Base-by-base conservation (phyloP, 2,329 filamentous ascomycete species). In the Trichoderma breve region DNA sequence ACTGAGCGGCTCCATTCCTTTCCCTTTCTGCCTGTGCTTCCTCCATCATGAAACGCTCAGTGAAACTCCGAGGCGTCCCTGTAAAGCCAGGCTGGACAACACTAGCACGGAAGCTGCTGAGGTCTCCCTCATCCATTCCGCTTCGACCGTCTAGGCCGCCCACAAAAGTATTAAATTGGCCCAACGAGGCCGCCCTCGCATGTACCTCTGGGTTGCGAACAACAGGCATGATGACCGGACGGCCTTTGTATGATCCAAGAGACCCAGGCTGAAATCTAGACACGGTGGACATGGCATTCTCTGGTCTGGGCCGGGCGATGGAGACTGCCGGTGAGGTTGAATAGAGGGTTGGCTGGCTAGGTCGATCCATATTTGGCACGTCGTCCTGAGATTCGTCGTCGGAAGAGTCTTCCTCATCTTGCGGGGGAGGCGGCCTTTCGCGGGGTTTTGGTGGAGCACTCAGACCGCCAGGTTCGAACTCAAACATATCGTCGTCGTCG, bases 241-340 rank as follows among this genome's bases (percentile, higher is more conserved):
- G 83, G 57, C 87, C 87, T 75, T 84, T 87, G 75, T 87, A 88
- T n/a, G 86, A 88, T 3, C 86, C 86, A 15, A 86, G 77, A 7
- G 84, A 85, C 21, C 82, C 82, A 26, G 81, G 77, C 57, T 81
- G 77, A 67, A 81, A 81, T 60, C 79, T 81, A 62, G 81, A 75
- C 5, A 75, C 75, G 3, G 81, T 77, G 12, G 80, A 77, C n/a
- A 78, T 78, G 63, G 80, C 75, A 55, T 76, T 78, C 30, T 73
- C 78, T n/a, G 76, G 67, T 28, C 74, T 72, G 30, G 77, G 76
- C 70, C 79, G 81, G 61, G 77, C 73, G 43, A 85, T 83, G 15
- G 82, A 74, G 64, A 86, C 80, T n/a, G 82, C 82, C 1, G 84
- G 83, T 2, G 85, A 86, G 12, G 82, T 84, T 28, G 83, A 82